Base-by-base conservation (phyloP, 2,329 filamentous ascomycete species). In the Aureobasidium pullulans region DNA sequence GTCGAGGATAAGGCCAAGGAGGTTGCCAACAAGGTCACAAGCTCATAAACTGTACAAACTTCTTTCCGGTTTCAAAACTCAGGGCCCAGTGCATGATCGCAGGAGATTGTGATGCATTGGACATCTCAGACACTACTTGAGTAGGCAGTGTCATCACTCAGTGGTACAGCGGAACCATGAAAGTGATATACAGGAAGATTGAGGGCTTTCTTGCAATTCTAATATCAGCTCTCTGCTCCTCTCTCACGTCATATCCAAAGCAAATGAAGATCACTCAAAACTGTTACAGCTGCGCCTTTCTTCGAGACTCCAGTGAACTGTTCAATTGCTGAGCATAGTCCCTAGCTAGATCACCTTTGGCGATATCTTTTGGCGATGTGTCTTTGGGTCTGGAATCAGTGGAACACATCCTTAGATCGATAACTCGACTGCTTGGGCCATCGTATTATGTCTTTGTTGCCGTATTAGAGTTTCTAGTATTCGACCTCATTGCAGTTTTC, bases 1-100 rank as follows among this genome's bases (percentile, higher is more conserved):
- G 44, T 62, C 61, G 60, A 63, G 53, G 66, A 64, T 48, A 63
- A 64, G 39, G 66, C 72, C 48, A 66, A 67, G 63, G 66, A 68
- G 44, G 64, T 64, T 54, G 66, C 64, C 44, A 66, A 68, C 48
- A 53, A 59, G 57, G 57, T 53, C 31, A 37, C 54, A 32, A 48
- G 39, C 31, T 59, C 46, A 53, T 59, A 59, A 42, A 36, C 29
- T 19, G 16, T 48, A 57, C 44, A 23, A 50, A 46, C 4, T 15
- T 19, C 29, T 47, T 40, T 13, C 3, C 19, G 3, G 1, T 39
- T 11, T n/a, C 42, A 47, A 40, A 11, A 16, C 15, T 9, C 32
- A 50, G 13, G 34, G 8, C 34, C 13, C 34, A 36, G 34, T n/a
- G 32, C 32, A 1, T 32, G 11, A 16, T 10, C 13, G 15, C 4